Evolutionary conservation across 495 filamentous ascomycete genomes (phyloP), one percentile per base, ranked within the genome.

Genomic region (Podospora didyma): DNA sequence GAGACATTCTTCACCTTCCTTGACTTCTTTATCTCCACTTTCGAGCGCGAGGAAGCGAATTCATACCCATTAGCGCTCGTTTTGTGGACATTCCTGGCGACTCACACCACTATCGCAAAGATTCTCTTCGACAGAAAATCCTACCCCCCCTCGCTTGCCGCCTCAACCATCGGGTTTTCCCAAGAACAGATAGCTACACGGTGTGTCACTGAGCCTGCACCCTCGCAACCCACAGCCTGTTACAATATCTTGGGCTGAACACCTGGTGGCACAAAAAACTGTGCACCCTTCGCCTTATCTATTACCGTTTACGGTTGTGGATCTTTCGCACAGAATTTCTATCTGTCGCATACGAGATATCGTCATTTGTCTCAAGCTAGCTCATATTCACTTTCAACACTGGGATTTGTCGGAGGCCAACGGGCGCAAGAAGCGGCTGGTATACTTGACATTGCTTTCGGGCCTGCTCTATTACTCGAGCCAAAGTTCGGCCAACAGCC

Each of bases 11-110:
- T 54, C 54, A 59, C 60, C 54, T 59, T 65, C 37, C 53, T 41
- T 52, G 53, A 57, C 51, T 58, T 61, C 26, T 46, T 26, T 60
- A 65, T 65, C 68, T 51, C 68, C 66, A 64, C 66, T 63, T 58
- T 60, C 54, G 56, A 58, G 53, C 56, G 58, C 52, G 50, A 63
- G 56, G 26, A 31, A 31, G 26, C 26, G 26, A 31, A 31, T 51
- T 51, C 60, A 58, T 42, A 28, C 44, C 59, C 55, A 37, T 46
- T 52, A 24, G 47, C 49, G 52, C 44, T 31, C 9, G 26, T 31
- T 31, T 9, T 31, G 26, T 31, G 26, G 26, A 31, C 26, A 4
- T 4, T 17, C 28, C 44, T 35, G 49, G 49, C 45, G 46, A 51
- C n/a, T n/a, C n/a, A n/a, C 20, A 41, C 16, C 39, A 11, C 39